Evolutionary conservation across 2,329 filamentous ascomycete genomes (phyloP), one percentile per base, ranked within the genome.

Genomic region (Pestalotiopsis sp.): DNA sequence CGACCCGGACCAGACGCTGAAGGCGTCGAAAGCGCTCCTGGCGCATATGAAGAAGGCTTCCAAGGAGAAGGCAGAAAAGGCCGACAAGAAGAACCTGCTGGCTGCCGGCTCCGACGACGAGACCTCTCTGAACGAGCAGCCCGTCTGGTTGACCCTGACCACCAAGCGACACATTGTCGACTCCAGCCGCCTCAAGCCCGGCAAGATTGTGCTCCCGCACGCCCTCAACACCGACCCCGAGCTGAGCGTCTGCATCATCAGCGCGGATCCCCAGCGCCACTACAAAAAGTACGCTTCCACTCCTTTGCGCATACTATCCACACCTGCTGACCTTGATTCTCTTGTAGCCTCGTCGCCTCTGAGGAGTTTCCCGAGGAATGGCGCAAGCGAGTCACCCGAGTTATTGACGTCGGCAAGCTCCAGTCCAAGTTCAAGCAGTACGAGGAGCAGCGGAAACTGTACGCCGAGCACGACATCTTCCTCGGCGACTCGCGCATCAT

Each of bases 401-500:
- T 99, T 59, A 91, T 98, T 75, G 94, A 94, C 74, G 83, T 94
- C 72, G 86, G 87, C 74, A 97, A 98, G 81, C 85, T 99, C 70
- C 82, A 83, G 76, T 87, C 91, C 73, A 95, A 96, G 83, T 98
- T 92, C 86, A 91, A 92, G 84, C 89, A 92, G 69, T 99, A 93
- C 81, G 96, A 99, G 83, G 89, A 89, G 65, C 90, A 93, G 80
- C 87, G 96, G 71, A 93, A 96, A 79, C 87, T 99, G 44, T 88
- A 91, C 70, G 84, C 89, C 58, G 93, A 97, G 79, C 94, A 98
- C 80, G 96, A 98, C 78, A 83, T 98, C 67, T 98, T 99, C 83
- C 86, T 99, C 67, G 95, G 92, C 65, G 96, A 99, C 78, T 93
- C 97, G 76, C 87, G 96, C 62, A 92, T 99, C 74, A 85, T 91